These are phyloP conservation scores for Remersonia thermophila DNA, from an alignment of 2,329 filamentous ascomycete genomes.

Conservation along the genomic window DNA sequence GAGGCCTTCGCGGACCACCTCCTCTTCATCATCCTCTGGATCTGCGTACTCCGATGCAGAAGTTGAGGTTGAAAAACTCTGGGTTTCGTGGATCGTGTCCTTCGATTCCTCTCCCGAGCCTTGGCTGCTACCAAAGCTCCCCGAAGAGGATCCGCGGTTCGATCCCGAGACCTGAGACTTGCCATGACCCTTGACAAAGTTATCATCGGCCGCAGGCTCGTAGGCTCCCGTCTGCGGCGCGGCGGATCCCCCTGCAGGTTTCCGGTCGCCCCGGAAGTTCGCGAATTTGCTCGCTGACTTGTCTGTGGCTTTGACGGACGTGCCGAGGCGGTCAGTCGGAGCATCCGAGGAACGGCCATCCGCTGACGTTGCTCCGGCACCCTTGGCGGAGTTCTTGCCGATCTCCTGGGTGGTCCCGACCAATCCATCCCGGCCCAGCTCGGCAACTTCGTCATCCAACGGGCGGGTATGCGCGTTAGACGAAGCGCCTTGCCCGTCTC, in stretches of 20 bases:
- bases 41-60: conserved; percentile 15
- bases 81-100: neutral
- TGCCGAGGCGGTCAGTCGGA: no score
- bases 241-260: no score
- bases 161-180: no score
- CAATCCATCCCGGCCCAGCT: conserved; percentile 64
- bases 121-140: no score
- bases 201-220: no score
- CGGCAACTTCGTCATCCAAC: conserved; percentile 29
- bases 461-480: conserved; percentile 42
- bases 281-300: conserved; percentile 11
- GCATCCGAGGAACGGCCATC: no score
- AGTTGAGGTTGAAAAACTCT: conserved; percentile 14
- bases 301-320: conserved; percentile 12
- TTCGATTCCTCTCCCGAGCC: no score
- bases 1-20: conserved; percentile 54
- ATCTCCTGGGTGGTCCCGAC: conserved; percentile 48
- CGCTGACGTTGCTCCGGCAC: no score
- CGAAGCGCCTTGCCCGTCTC: conserved; percentile 20
- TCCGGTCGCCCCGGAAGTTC: conserved; percentile 35
- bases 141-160: no score
- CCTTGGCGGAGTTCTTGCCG: conserved; percentile 19
- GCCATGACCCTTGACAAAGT: no score
- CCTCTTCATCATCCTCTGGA: conserved; percentile 4
- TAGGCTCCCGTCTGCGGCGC: no score